Conservation (phyloP, 768 basidiomycete species). For the Podaxis pistillaris region DNA sequence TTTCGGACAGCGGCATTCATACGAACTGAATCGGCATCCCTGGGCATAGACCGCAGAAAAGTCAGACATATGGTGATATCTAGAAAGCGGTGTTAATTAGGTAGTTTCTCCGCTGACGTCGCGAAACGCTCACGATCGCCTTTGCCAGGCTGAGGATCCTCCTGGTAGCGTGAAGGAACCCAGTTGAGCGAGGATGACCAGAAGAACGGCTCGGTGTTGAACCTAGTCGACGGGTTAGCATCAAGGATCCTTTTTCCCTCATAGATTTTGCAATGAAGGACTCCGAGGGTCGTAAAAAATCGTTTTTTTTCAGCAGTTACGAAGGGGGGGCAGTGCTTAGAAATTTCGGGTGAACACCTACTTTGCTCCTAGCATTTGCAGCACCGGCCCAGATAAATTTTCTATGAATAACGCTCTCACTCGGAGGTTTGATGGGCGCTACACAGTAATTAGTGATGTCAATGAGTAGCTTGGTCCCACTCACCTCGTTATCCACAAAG, state of each 20-base stretch:
- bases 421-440: constrained; percentile 36
- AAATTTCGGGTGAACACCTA: constrained; percentile 22
- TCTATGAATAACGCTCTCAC: constrained; percentile 53
- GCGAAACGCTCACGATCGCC: constrained; percentile 48
- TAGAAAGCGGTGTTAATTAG: constrained; percentile 20
- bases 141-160: constrained; percentile 33
- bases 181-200: constrained; percentile 64
- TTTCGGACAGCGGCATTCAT: constrained; percentile 9
- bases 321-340: background rate
- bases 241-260: background rate
- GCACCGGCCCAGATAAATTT: constrained; percentile 47
- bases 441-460: background rate
- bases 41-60: constrained; percentile 44
- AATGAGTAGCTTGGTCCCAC: constrained; percentile 16
- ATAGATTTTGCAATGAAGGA: background rate
- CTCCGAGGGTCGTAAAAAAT: background rate
- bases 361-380: constrained; percentile 63
- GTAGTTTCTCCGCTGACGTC: background rate
- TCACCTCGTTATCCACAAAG: constrained; percentile 32
- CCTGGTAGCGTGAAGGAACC: constrained; percentile 67
- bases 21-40: constrained; percentile 20
- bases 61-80: constrained; percentile 59
- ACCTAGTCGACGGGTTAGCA: constrained; percentile 28
- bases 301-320: background rate
- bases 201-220: constrained; percentile 64